Conservation (phyloP, 306 rosid genomes). For the Mimosa pudica region DNA sequence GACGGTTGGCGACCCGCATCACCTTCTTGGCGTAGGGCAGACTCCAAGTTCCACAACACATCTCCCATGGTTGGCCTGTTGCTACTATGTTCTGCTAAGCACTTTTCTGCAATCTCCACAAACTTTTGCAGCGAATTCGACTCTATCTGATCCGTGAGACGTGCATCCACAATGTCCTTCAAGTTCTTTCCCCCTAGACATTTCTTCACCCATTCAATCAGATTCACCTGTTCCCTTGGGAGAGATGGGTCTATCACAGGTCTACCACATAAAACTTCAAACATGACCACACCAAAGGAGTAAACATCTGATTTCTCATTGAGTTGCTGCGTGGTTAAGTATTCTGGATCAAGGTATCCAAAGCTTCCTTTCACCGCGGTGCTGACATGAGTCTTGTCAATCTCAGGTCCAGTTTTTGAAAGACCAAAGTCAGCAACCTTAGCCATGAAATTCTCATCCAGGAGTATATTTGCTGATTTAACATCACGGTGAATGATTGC, state of each 20-base stretch:
- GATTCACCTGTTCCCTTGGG: slow-evolving; percentile 53
- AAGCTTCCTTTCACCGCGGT: slow-evolving; percentile 78
- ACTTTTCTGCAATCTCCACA: slow-evolving; percentile 52
- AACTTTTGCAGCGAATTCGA: slow-evolving; percentile 48
- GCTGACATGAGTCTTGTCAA: slow-evolving; percentile 62
- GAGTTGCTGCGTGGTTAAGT: slow-evolving; percentile 59
- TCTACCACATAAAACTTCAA: slow-evolving; percentile 73
- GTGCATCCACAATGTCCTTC: slow-evolving; percentile 51
- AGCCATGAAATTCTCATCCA: slow-evolving; percentile 63
- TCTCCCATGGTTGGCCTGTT: slow-evolving; percentile 72
- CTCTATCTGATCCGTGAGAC: slow-evolving; percentile 44
- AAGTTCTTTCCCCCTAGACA: slow-evolving; percentile 34
- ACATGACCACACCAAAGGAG: slow-evolving; percentile 78
- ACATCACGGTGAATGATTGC: slow-evolving; percentile 77
- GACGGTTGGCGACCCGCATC: slow-evolving; percentile 31
- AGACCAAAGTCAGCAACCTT: slow-evolving; percentile 79
- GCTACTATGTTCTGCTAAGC: slow-evolving; percentile 55
- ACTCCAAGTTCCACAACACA: slow-evolving; percentile 74
- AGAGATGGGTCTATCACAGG: slow-evolving; percentile 72
- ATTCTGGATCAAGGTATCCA: slow-evolving; percentile 83
- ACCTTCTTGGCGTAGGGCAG: slow-evolving; percentile 55
- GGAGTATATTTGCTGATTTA: slow-evolving; percentile 73
- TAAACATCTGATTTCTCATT: slow-evolving; percentile 76
- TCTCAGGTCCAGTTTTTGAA: slow-evolving; percentile 68
- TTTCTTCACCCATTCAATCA: slow-evolving; percentile 61